Percentiles rank a stretch among this genome's conserved stretches.
Conservation (phyloP, 1,139 yeast species). For the Arxiozyma bovina region DNA sequence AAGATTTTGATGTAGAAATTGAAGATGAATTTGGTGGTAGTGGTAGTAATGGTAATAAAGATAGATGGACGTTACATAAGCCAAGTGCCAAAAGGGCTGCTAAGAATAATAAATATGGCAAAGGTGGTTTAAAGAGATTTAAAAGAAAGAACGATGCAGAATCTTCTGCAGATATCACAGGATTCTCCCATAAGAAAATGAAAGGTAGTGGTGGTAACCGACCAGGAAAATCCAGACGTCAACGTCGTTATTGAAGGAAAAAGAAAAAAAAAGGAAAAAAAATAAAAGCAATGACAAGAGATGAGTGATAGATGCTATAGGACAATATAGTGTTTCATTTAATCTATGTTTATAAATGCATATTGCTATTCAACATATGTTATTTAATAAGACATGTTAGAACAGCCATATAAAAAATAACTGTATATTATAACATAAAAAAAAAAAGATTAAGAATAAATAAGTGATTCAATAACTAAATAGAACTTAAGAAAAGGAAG, state of each 20-base stretch:
- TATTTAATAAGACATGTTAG: too few relatives aligned
- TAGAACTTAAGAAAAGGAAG: too few relatives aligned
- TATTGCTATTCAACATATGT: not conserved
- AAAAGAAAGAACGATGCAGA: conserved; percentile 65
- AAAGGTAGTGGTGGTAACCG: conserved; percentile 43
- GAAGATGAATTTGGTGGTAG: conserved; percentile 55
- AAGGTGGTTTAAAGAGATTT: conserved; percentile 73
- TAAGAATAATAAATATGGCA: conserved; percentile 60
- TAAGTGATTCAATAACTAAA: too few relatives aligned
- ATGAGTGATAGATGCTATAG: not conserved
- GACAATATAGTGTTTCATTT: not conserved
- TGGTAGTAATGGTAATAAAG: conserved; percentile 11
- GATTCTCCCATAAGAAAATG: conserved; percentile 51
- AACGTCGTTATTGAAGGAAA: conserved; percentile 9
- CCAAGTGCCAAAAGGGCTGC: conserved; percentile 58
- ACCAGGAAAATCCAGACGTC: conserved; percentile 70
- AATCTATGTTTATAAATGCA: too few relatives aligned
- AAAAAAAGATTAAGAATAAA: too few relatives aligned
- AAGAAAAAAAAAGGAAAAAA: not conserved
- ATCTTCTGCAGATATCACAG: conserved; percentile 63
- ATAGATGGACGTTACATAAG: conserved; percentile 32
- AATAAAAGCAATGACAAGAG: not conserved
- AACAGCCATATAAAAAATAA: too few relatives aligned
- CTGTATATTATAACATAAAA: not conserved
- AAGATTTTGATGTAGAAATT: conserved; percentile 59